Evolutionary conservation across 306 rosid species (phyloP).

Genomic region (Macrotyloma uniflorum): DNA sequence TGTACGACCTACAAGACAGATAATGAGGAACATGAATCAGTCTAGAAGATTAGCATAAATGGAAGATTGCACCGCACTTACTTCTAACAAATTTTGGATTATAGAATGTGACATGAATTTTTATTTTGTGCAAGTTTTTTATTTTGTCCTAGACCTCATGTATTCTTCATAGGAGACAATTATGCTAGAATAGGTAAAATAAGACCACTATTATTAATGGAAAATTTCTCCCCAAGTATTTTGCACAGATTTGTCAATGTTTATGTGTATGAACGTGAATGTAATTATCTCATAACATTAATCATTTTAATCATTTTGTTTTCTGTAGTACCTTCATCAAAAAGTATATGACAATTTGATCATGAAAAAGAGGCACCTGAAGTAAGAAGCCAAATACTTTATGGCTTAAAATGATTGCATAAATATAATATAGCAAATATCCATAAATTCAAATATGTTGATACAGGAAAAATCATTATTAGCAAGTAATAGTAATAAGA

Average conservation of each 20-base stretch:
- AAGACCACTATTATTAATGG: not conserved
- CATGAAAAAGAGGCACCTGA: not conserved
- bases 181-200: not conserved
- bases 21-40: constrained; percentile 27
- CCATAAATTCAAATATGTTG: not conserved
- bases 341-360: constrained; percentile 7
- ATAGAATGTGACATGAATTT: not conserved
- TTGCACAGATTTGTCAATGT: constrained; percentile 4
- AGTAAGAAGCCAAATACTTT: not conserved
- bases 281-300: not conserved
- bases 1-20: constrained; percentile 69
- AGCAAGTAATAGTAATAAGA: not conserved
- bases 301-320: not conserved
- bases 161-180: not conserved
- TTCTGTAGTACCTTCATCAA: not conserved
- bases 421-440: constrained; percentile 1
- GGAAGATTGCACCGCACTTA: not conserved
- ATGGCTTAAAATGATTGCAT: constrained; percentile 11
- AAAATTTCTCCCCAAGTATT: not conserved
- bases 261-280: not conserved
- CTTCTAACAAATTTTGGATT: constrained; percentile 14
- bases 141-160: not conserved
- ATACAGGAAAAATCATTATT: not conserved
- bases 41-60: not conserved
- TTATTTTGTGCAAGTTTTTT: not conserved